These are phyloP conservation scores for Lentinula lateritia DNA, from an alignment of 768 basidiomycete genomes.

Conservation along the genomic window DNA sequence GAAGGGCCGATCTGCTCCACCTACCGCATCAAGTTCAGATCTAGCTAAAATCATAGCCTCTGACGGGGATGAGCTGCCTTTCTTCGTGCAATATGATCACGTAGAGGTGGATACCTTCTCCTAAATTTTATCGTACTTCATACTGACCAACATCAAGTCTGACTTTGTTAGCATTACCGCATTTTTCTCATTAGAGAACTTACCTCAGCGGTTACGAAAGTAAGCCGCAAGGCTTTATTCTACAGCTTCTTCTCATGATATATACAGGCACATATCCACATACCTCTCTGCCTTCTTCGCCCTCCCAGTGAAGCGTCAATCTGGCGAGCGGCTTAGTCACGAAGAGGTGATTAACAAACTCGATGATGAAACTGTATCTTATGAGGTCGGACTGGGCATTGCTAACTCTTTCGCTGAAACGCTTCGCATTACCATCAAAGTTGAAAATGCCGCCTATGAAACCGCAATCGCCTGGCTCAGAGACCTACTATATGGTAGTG, in stretches of 20 bases:
- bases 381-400: conserved; percentile 67
- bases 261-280: conserved; percentile 61
- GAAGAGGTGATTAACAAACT: conserved; percentile 91
- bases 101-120: conserved; percentile 53
- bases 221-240: conserved; percentile 25
- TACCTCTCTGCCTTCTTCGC: conserved; percentile 87
- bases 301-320: conserved; percentile 67
- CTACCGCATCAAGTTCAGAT: conserved; percentile 23
- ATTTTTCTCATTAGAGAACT: conserved; percentile 66
- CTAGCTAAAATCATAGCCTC: conserved; percentile 59
- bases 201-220: conserved; percentile 77
- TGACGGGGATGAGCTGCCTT: conserved; percentile 69
- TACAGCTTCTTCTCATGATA: conserved; percentile 4
- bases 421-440: conserved; percentile 74
- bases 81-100: conserved; percentile 92
- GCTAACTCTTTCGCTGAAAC: conserved; percentile 67
- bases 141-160: conserved; percentile 47
- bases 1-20: conserved; percentile 31
- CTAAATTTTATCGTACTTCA: background rate
- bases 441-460: conserved; percentile 76
- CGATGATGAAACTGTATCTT: conserved; percentile 87
- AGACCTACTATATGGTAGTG: conserved; percentile 69
- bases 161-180: conserved; percentile 85
- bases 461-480: conserved; percentile 80
- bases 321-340: conserved; percentile 67